phyloP scores from a whole-genome alignment of 1,284 basidiomycete genomes.

The Marasmius tenuissimus region DNA sequence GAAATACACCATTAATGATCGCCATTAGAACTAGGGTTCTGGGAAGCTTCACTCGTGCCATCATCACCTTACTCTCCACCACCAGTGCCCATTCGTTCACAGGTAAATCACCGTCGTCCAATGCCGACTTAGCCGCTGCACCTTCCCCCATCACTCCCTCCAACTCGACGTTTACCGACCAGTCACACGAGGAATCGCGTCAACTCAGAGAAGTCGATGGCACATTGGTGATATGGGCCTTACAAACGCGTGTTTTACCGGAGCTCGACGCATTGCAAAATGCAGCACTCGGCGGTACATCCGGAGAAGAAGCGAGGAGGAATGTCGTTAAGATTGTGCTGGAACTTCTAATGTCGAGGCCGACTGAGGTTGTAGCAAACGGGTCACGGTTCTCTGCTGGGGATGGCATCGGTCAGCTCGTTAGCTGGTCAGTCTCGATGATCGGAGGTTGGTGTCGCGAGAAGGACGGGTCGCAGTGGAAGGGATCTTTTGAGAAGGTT shows the following conservation, averaged over 20 bases:
- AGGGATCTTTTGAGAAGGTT: constrained; percentile 5
- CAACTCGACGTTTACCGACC: not conserved
- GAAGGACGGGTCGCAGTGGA: constrained; percentile 6
- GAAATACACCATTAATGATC: constrained; percentile 16
- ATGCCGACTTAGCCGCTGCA: not conserved
- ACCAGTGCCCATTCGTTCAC: no score
- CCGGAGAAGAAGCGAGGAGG: not conserved
- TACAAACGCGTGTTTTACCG: constrained; percentile 13
- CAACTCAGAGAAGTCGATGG: constrained; percentile 3
- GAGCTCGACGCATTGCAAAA: constrained; percentile 3
- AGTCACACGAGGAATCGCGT: not conserved
- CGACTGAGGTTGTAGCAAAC: not conserved
- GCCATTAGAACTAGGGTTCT: constrained; percentile 12
- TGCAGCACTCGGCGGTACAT: not conserved
- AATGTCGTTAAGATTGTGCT: constrained; percentile 6
- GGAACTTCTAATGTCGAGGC: not conserved
- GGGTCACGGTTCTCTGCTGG: not conserved
- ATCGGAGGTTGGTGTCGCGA: constrained; percentile 9
- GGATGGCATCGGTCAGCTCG: not conserved
- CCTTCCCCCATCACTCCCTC: not conserved
- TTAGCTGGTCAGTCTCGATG: not conserved
- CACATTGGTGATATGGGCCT: constrained; percentile 7
- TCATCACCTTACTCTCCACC: constrained; percentile 1
- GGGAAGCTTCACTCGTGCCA: constrained; percentile 10
- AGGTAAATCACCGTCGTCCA: no score